Conservation (phyloP, 176 grass and related monocot species). For the Eragrostis curvula region DNA sequence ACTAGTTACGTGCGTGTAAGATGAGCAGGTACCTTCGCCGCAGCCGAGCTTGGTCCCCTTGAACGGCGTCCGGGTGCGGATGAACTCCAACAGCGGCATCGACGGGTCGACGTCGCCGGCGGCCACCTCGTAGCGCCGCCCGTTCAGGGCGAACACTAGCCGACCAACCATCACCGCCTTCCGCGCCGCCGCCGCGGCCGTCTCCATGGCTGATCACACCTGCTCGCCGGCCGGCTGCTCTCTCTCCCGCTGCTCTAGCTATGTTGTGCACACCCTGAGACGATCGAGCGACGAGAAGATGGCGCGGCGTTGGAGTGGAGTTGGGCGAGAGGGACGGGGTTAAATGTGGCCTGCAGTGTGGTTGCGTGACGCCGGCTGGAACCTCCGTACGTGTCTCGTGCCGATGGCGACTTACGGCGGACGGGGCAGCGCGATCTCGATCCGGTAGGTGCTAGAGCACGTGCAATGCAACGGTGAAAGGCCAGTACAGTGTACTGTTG, state of each 20-base stretch:
- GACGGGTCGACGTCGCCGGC: constrained; percentile 46
- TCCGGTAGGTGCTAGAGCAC: neutral
- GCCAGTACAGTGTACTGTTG: no score
- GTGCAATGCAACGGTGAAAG: neutral
- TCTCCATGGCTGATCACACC: neutral
- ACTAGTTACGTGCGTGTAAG: no score
- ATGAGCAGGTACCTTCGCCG: constrained; percentile 55
- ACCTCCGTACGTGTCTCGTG: neutral
- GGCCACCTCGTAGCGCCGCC: constrained; percentile 57
- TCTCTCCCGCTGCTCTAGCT: neutral
- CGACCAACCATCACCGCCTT: neutral
- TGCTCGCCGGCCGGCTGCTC: neutral
- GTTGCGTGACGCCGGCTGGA: neutral
- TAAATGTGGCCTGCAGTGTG: no score
- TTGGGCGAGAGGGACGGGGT: no score
- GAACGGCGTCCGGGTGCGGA: constrained; percentile 68
- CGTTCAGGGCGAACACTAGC: constrained; percentile 75
- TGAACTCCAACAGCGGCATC: constrained; percentile 76
- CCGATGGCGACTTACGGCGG: neutral
- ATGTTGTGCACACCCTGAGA: no score
- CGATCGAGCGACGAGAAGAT: no score
- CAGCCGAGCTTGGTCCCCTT: constrained; percentile 75
- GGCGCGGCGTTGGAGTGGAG: neutral
- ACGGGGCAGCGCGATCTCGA: neutral
- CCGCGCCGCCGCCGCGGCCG: neutral